Conservation (phyloP, 2,329 filamentous ascomycete genomes). For the Epichloe baconii region DNA sequence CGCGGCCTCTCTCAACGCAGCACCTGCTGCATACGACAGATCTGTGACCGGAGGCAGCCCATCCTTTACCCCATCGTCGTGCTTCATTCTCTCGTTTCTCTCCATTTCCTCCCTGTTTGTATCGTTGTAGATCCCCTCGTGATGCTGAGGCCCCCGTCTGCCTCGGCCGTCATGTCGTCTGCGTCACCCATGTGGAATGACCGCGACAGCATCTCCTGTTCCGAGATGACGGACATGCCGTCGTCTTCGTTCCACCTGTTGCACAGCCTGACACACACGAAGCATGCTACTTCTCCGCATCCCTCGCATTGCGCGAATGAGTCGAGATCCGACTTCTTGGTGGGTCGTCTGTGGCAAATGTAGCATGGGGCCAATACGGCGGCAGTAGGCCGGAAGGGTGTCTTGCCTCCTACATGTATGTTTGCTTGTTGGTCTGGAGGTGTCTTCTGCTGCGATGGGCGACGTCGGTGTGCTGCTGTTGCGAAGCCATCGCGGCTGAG, state of each 20-base stretch:
- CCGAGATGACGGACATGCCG: slow-evolving; percentile 12
- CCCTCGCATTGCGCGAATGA: slow-evolving; percentile 51
- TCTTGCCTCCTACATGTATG: slow-evolving; percentile 1
- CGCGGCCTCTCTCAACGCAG: slow-evolving; percentile 49
- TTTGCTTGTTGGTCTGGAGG: slow-evolving; percentile 12
- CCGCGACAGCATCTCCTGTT: slow-evolving; percentile 24
- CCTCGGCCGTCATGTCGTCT: slow-evolving; percentile 16
- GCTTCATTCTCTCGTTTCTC: slow-evolving; percentile 1
- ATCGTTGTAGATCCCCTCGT: slow-evolving; percentile 3
- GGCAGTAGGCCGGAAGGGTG: slow-evolving; percentile 6
- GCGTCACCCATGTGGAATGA: slow-evolving; percentile 40
- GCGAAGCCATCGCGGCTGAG: slow-evolving; percentile 8
- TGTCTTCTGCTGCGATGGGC: slow-evolving; percentile 13
- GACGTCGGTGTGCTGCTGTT: slow-evolving; percentile 11
- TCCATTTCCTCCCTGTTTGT: not conserved
- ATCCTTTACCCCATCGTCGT: slow-evolving; percentile 14
- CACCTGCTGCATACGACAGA: slow-evolving; percentile 52
- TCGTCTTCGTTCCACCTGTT: slow-evolving; percentile 29
- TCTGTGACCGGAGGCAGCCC: slow-evolving; percentile 31
- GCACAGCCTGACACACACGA: slow-evolving; percentile 55
- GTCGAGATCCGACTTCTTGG: slow-evolving; percentile 51
- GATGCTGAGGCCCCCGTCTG: not conserved
- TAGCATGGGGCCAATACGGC: slow-evolving; percentile 43
- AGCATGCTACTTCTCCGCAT: slow-evolving; percentile 51
- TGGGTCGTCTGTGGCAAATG: slow-evolving; percentile 53